phyloP scores from a whole-genome alignment of 176 grass and related monocot species.

The Triticum aestivum region DNA sequence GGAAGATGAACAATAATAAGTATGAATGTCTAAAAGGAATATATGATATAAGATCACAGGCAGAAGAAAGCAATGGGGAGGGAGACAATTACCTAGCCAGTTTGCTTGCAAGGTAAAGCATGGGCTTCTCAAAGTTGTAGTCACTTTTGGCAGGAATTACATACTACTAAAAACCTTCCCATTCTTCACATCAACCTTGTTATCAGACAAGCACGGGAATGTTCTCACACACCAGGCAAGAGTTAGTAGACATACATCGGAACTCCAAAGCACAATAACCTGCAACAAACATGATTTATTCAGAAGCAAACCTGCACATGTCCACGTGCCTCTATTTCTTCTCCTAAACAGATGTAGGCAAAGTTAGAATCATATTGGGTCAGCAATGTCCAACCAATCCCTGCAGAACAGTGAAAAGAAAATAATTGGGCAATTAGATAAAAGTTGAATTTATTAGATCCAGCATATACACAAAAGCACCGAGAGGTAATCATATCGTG shows the following conservation, averaged over 20 bases:
- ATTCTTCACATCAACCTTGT: slow-evolving; percentile 75
- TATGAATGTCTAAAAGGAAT: not conserved
- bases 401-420: too few species aligned
- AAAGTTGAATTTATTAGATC: too few species aligned
- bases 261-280: not conserved
- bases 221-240: slow-evolving; percentile 68
- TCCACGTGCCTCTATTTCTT: slow-evolving; percentile 50
- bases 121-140: slow-evolving; percentile 93
- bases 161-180: slow-evolving; percentile 35
- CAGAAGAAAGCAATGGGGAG: not conserved
- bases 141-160: slow-evolving; percentile 86
- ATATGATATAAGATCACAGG: not conserved
- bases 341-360: too few species aligned
- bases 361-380: too few species aligned
- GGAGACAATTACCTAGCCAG: slow-evolving; percentile 48
- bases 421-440: too few species aligned
- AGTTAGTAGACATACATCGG: not conserved
- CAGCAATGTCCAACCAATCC: too few species aligned
- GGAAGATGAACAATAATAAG: not conserved
- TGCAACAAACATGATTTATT: not conserved
- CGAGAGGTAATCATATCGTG: too few species aligned
- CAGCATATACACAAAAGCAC: too few species aligned
- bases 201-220: slow-evolving; percentile 74
- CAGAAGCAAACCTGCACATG: slow-evolving; percentile 52
- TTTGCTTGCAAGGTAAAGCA: slow-evolving; percentile 77